These are phyloP conservation scores for Plasmodium gonderi DNA, from an alignment of 169 alveolate species.

Conservation along the genomic window DNA sequence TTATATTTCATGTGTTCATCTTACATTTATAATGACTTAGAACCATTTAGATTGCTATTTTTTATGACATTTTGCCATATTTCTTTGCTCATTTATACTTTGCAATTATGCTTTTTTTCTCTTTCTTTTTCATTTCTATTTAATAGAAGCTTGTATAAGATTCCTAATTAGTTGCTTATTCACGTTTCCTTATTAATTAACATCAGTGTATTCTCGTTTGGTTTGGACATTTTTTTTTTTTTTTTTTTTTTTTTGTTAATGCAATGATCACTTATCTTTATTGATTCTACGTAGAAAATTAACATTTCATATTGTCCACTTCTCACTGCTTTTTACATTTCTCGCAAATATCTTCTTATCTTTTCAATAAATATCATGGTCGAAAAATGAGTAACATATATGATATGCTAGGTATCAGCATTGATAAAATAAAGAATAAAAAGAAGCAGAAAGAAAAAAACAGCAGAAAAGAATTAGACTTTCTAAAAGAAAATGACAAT, in stretches of 20 bases:
- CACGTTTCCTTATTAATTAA: too few species aligned
- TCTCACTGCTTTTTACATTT: neutral
- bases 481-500: slow-evolving; percentile 57
- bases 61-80: neutral
- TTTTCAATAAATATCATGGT: neutral
- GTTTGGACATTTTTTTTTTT: neutral
- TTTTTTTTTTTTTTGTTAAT: neutral
- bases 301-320: neutral
- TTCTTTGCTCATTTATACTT: neutral
- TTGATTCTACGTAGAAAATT: neutral
- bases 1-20: neutral
- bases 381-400: slow-evolving; percentile 72
- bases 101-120: neutral
- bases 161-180: neutral
- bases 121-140: neutral
- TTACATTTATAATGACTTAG: neutral
- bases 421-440: slow-evolving; percentile 60
- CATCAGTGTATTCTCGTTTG: too few species aligned
- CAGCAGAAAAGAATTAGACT: slow-evolving; percentile 50
- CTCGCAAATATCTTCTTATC: too few species aligned
- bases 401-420: slow-evolving; percentile 73
- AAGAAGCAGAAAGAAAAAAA: slow-evolving; percentile 70
- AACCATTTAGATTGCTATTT: neutral
- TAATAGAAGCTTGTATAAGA: neutral
- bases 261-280: neutral